Conservation (phyloP, 208 protist species). For the Wallacemonas sp. region DNA sequence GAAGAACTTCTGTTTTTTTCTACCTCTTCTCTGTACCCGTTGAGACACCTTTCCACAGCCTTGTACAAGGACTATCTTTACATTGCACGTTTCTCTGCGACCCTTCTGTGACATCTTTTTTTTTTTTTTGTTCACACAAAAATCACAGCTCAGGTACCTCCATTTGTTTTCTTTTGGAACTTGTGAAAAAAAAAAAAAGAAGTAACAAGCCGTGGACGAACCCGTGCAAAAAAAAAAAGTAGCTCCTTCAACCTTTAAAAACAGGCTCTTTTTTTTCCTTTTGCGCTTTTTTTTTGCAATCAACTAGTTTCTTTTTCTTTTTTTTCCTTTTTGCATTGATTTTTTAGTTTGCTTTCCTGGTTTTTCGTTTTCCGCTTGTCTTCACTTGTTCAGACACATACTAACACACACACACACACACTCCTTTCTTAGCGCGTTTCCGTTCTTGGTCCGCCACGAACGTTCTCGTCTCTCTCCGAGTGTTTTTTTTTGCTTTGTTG, state of each 20-base stretch:
- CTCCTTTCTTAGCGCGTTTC: too few species aligned
- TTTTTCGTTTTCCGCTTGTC: background rate
- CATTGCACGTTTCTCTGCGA: too few species aligned
- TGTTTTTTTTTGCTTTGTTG: background rate
- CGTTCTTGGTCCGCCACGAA: too few species aligned
- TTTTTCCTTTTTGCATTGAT: conserved; percentile 19
- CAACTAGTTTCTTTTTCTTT: conserved; percentile 17
- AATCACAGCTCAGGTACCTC: too few species aligned
- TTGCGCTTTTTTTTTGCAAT: conserved; percentile 9
- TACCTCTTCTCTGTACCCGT: too few species aligned
- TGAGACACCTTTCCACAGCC: too few species aligned
- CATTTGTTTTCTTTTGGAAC: too few species aligned
- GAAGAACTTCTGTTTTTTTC: background rate
- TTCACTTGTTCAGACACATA: background rate
- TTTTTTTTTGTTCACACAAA: background rate
- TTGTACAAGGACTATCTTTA: too few species aligned
- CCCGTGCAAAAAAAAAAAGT: too few species aligned
- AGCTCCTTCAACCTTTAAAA: background rate
- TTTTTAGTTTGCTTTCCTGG: background rate
- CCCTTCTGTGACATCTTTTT: background rate
- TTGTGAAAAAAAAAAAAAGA: too few species aligned
- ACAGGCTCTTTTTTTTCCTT: conserved; percentile 16
- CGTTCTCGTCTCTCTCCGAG: too few species aligned
- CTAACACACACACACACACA: background rate
- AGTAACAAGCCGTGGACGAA: too few species aligned